Evolutionary conservation across 1,139 yeast species (phyloP), one percentile per base, ranked within the genome.

Genomic region (Debaryomyces sp.): DNA sequence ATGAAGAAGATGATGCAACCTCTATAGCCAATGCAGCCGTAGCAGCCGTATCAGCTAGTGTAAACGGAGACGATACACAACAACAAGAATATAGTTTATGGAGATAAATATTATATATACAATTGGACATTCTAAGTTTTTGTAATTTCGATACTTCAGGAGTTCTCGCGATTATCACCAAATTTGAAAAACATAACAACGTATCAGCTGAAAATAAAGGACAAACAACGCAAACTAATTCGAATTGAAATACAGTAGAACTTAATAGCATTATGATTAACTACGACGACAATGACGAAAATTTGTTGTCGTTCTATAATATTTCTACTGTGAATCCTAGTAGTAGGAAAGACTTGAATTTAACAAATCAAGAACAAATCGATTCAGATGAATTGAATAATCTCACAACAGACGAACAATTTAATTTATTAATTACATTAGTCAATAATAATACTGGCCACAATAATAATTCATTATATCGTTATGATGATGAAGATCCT

Each of bases 21-120:
- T 55, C 64, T 17, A 68, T 69, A 18, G 75, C 74, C 15, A 68
- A 63, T 45, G 74, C 74, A 1, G 73, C 75, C 1, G 75, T 69
- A 10, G 74, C 74, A 0, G 74, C 74, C 0, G 73, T 69, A 1
- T 51, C 70, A 4, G 56, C 68, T 1, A 59, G 64, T 1, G 72
- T 65, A 2, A 61, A 61, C 15, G 64, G 55, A 1, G 70, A 64
- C 15, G 66, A 61, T 33, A 59, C 67, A 1, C 69, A 62, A 40
- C 73, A 64, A 32, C 74, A 70, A 51, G 73, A 68, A 49, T 71
- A 70, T 52, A 66, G 67, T 51, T 59, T 71, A 30, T 71, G 75
- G 75, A 55, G 75, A 45, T 70, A 48, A 52, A 17, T n/a, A 22
- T 21, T 35, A 37, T 37, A 7, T 37, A 26, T 23, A 37, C 24